phyloP scores from a whole-genome alignment of 1,284 basidiomycete genomes.

The Mycosarcoma mackinlayi region DNA sequence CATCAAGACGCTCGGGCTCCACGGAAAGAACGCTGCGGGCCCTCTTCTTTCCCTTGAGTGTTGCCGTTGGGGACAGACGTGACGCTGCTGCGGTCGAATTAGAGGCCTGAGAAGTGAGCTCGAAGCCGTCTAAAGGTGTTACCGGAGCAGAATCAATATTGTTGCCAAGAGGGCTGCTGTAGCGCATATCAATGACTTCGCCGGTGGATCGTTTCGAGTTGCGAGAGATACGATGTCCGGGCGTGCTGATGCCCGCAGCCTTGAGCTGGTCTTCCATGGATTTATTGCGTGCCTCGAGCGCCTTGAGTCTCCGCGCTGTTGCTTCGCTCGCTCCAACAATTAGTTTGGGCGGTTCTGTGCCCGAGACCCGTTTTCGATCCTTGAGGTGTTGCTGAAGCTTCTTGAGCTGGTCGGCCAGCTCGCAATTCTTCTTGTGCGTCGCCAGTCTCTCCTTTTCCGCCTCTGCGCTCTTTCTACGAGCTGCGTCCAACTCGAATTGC shows the following conservation, averaged over 20 bases:
- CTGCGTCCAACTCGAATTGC: not conserved
- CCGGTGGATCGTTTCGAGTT: not conserved
- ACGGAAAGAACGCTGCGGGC: slow-evolving; percentile 16
- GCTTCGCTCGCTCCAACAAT: not conserved
- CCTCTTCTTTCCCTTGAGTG: slow-evolving; percentile 14
- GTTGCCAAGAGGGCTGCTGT: slow-evolving; percentile 13
- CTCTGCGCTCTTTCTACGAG: not conserved
- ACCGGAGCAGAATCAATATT: not conserved
- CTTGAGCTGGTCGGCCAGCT: slow-evolving; percentile 22
- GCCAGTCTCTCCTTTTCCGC: slow-evolving; percentile 11
- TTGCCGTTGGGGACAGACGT: slow-evolving; percentile 8
- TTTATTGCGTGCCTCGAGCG: slow-evolving; percentile 18
- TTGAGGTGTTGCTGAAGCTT: slow-evolving; percentile 12
- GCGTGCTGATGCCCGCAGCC: slow-evolving; percentile 6
- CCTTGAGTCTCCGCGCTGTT: slow-evolving; percentile 11
- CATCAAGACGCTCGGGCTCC: slow-evolving; percentile 40
- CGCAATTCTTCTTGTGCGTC: slow-evolving; percentile 21
- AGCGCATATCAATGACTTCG: slow-evolving; percentile 8
- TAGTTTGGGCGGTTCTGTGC: not conserved
- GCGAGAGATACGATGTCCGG: slow-evolving; percentile 9
- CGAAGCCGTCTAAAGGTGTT: slow-evolving; percentile 11
- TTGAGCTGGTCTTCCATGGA: slow-evolving; percentile 4
- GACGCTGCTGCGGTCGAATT: slow-evolving; percentile 1
- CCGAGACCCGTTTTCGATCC: not conserved
- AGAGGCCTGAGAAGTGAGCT: slow-evolving; percentile 6